A percentile compares a stretch with the other conserved stretches of the same genome.
Conservation (phyloP, 495 filamentous ascomycete species). For the Podospora australis region DNA sequence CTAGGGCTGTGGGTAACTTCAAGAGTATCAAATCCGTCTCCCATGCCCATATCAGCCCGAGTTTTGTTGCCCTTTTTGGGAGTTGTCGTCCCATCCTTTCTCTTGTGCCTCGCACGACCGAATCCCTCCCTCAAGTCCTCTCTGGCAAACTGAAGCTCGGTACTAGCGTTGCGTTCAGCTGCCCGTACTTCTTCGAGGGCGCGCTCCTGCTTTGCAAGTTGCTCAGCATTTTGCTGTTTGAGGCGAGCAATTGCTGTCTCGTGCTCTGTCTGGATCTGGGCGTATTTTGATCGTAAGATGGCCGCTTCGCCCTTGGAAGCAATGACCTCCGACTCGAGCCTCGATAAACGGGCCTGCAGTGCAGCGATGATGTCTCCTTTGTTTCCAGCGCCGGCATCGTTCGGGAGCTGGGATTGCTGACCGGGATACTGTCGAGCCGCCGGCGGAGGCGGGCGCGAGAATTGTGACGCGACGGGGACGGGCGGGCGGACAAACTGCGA, state of each 20-base stretch:
- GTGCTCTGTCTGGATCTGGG: constrained; percentile 30
- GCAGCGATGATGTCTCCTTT: constrained; percentile 21
- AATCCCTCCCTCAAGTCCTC: constrained; percentile 46
- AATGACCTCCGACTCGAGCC: constrained; percentile 37
- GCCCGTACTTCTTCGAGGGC: constrained; percentile 39
- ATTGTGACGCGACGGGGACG: constrained; percentile 3
- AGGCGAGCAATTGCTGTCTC: constrained; percentile 41
- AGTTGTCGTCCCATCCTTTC: constrained; percentile 33
- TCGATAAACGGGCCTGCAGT: constrained; percentile 28
- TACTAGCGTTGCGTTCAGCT: constrained; percentile 38
- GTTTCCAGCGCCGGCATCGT: constrained; percentile 1
- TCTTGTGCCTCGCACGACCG: constrained; percentile 32
- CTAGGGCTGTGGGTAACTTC: constrained; percentile 42
- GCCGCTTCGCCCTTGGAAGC: constrained; percentile 44
- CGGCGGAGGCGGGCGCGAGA: constrained; percentile 14
- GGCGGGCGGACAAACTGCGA: constrained; percentile 25
- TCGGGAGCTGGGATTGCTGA: constrained; percentile 13
- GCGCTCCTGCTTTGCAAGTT: constrained; percentile 40
- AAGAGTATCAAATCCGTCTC: constrained; percentile 50
- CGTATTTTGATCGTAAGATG: constrained; percentile 47
- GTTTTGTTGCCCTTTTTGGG: constrained; percentile 45
- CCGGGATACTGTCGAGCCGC: constrained; percentile 9
- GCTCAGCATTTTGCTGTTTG: constrained; percentile 40
- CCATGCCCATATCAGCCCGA: constrained; percentile 34
- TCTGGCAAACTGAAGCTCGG: constrained; percentile 47